A percentile compares a stretch with the other conserved stretches of the same genome.
These are phyloP conservation scores for Globisporangium cederbergense DNA, from an alignment of 352 stramenopile genomes.

Conservation along the genomic window DNA sequence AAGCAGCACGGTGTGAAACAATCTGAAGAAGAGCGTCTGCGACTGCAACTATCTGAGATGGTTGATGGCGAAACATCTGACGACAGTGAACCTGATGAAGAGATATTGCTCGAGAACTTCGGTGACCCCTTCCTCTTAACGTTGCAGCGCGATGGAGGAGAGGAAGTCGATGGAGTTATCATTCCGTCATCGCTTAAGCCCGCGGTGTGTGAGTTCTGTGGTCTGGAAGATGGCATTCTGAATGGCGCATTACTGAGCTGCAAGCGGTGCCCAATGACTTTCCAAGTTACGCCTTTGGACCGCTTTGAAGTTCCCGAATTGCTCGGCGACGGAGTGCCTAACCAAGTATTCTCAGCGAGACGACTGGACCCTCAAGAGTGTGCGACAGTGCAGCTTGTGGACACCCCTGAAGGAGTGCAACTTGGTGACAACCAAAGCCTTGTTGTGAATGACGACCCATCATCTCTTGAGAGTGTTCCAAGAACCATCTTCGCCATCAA, in stretches of 20 bases:
- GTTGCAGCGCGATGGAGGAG: neutral
- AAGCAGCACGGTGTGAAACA: conserved; percentile 11
- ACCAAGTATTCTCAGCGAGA: conserved; percentile 9
- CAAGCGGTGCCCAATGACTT: conserved; percentile 52
- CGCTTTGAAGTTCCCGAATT: conserved; percentile 52
- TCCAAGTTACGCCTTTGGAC: conserved; percentile 34
- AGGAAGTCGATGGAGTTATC: neutral
- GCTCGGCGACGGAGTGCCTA: conserved; percentile 16
- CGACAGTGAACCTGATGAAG: conserved; percentile 44
- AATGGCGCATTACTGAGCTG: conserved; percentile 48
- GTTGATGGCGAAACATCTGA: conserved; percentile 27
- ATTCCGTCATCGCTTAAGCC: neutral
- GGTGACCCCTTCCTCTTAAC: conserved; percentile 39
- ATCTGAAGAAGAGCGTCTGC: conserved; percentile 5
- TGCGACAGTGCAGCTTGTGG: conserved; percentile 8
- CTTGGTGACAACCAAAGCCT: neutral
- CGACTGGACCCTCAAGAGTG: conserved; percentile 15
- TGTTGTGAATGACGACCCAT: neutral
- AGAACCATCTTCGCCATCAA: conserved; percentile 51
- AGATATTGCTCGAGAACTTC: conserved; percentile 50
- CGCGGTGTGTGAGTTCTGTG: conserved; percentile 49
- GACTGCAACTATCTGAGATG: conserved; percentile 3
- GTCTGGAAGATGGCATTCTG: conserved; percentile 60
- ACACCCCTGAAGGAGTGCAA: conserved; percentile 18
- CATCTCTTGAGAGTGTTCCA: neutral